phyloP scores from a whole-genome alignment of 179 eudicot species.

The Heliamphora pulchella region DNA sequence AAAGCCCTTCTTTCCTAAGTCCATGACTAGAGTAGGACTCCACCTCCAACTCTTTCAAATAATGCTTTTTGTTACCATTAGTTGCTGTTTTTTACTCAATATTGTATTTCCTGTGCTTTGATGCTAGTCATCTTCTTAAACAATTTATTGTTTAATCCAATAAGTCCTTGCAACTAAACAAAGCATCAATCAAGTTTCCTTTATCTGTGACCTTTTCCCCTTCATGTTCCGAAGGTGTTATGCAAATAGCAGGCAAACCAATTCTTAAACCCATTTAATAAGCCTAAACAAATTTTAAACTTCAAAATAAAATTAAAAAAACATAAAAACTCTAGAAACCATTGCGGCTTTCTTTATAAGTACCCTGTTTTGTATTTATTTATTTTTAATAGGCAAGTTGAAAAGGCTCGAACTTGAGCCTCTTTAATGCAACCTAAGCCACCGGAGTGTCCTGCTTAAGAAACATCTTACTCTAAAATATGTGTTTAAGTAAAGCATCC shows the following conservation, averaged over 20 bases:
- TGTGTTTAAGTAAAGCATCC: background rate
- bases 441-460: background rate
- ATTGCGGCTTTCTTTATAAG: background rate
- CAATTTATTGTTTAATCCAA: background rate
- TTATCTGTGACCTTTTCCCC: background rate
- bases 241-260: background rate
- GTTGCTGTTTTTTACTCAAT: background rate
- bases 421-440: background rate
- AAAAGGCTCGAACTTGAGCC: too few relatives aligned
- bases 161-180: background rate
- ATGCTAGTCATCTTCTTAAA: background rate
- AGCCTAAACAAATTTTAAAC: background rate
- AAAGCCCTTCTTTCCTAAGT: too few relatives aligned
- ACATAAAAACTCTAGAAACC: background rate
- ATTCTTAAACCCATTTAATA: background rate
- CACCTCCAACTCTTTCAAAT: background rate
- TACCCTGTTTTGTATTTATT: background rate
- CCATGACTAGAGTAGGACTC: too few relatives aligned
- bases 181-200: background rate
- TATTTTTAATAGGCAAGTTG: too few relatives aligned
- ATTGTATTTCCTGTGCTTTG: background rate
- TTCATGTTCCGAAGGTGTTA: background rate
- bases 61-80: background rate
- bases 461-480: background rate
- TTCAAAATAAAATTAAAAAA: background rate